Percentiles rank a stretch among this genome's conserved stretches.
These are phyloP conservation scores for Aurinia saxatilis DNA, from an alignment of 345 rosid genomes.

Conservation along the genomic window DNA sequence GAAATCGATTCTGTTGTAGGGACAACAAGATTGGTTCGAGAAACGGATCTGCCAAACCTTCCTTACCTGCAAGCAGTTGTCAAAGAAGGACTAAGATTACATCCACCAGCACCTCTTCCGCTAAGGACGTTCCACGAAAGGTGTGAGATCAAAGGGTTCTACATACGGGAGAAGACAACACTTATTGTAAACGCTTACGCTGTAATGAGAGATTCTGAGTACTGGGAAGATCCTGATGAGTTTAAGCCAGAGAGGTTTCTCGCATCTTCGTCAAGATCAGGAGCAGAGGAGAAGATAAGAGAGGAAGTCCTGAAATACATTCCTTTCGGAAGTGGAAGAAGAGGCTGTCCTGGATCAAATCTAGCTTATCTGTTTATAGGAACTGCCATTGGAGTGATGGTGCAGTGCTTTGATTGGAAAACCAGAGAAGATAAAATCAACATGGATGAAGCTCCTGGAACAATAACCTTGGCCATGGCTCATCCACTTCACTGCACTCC, in stretches of 20 bases:
- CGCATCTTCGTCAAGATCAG: neutral
- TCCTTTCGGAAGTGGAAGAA: constrained; percentile 14
- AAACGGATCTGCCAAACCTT: neutral
- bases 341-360: constrained; percentile 9
- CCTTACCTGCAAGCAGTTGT: neutral
- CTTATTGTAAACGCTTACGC: constrained; percentile 1
- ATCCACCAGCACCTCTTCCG: neutral
- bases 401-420: constrained; percentile 14
- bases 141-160: constrained; percentile 9
- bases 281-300: neutral
- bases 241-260: constrained; percentile 13
- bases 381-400: neutral
- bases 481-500: constrained; percentile 14
- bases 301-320: neutral
- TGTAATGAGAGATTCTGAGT: constrained; percentile 15
- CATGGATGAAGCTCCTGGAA: constrained; percentile 8
- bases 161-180: constrained; percentile 8
- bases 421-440: neutral
- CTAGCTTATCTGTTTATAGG: neutral
- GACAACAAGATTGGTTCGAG: constrained; percentile 6
- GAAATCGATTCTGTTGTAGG: constrained; percentile 19
- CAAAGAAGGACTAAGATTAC: constrained; percentile 5
- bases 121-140: neutral
- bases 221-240: constrained; percentile 14
- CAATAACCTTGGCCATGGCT: constrained; percentile 15